Evolutionary conservation across 192 early-diverging fungal species (phyloP), one percentile per base, ranked within the genome.

Genomic region (Spinellus fusiger): DNA sequence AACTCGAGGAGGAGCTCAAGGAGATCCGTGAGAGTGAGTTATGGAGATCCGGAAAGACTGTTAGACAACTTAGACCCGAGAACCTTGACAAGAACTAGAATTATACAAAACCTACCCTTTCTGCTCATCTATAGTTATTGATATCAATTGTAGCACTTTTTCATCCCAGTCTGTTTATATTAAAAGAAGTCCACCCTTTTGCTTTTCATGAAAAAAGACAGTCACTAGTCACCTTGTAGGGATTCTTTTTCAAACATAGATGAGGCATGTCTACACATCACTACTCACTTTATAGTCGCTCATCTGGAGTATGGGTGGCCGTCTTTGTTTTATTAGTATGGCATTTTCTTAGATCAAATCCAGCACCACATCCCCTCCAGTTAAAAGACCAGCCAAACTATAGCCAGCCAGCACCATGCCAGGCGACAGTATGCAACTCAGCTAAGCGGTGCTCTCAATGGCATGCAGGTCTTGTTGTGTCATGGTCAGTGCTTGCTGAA

Each of bases 21-120:
- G 92, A 92, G 73, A 94, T 98, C 74, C 76, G 84, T 58, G 86
- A 90, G 51, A 79, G 79, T 48, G 94, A 98, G 81, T 91, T 98
- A 83, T 98, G 96, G 96, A 81, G 86, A 35, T 80, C 90, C 27
- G 94, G 92, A 62, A 81, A 83, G 68, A 91, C 90, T 64, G 93
- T 95, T 58, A 87, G 94, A 65, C 73, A 79, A 71, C 80, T 97
- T 32, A 80, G 94, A 46, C 94, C 94, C 25, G 94, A 96, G 78
- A 92, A 93, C 81, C 57, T 37, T 60, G 65, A 51, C 57, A 59
- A 67, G 58, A 60, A 67, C 56, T 67, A 59, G 54, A 44, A 18
- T 37, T n/a, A n/a, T n/a, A n/a, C n/a, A n/a, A n/a, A n/a, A n/a
- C n/a, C n/a, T n/a, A n/a, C n/a, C 16, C 38, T 40, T 40, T 16